Base-by-base conservation (phyloP, 2,329 filamentous ascomycete species). In the Colletotrichum melonis region DNA sequence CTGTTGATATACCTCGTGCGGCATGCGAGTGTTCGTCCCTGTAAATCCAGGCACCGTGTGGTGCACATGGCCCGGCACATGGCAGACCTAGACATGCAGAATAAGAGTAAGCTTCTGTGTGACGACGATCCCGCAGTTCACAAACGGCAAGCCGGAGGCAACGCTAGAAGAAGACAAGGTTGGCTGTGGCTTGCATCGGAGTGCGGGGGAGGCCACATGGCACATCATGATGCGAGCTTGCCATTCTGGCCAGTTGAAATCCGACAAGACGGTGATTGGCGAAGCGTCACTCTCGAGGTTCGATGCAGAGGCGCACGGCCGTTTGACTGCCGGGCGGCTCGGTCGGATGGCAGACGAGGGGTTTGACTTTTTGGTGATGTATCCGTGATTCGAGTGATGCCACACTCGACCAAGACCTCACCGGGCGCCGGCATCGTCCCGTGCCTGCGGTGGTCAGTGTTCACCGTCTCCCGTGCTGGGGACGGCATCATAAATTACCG, bases 241-340 rank as follows among this genome's bases (percentile, higher is more conserved):
- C 32, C 32, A 42, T 30, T 22, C 19, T 49, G 16, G 42, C 32
- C 52, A 65, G 19, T 9, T 32, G 32, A 56, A n/a, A 65, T 56
- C 22, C 14, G 4, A 32, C 66, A 62, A 35, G 9, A 24, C 28
- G 19, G 19, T 49, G 63, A 66, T 42, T 67, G 38, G 42, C 55
- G n/a, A 60, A 32, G 35, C 24, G 63, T 66, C 63, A 54, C 46
- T 54, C 6, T 57, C 52, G 56, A 54, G 14, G 52, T 24, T 42
- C 28, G 32, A 8, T 30, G 11, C 28, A 24, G n/a, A 5, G 24
- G 52, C 30, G 54, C 24, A 22, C 22, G 30, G 42, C 24, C 54
- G n/a, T 38, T 22, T 2, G 54, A 66, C 54, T 66, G 54, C 63
- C 63, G 63, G 63, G 26, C 54, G 63, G 54, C 63, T 66, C 64